A percentile compares a stretch with the other conserved stretches of the same genome.
These are phyloP conservation scores for Agaricus subrufescens DNA, from an alignment of 768 basidiomycete genomes.

Conservation along the genomic window DNA sequence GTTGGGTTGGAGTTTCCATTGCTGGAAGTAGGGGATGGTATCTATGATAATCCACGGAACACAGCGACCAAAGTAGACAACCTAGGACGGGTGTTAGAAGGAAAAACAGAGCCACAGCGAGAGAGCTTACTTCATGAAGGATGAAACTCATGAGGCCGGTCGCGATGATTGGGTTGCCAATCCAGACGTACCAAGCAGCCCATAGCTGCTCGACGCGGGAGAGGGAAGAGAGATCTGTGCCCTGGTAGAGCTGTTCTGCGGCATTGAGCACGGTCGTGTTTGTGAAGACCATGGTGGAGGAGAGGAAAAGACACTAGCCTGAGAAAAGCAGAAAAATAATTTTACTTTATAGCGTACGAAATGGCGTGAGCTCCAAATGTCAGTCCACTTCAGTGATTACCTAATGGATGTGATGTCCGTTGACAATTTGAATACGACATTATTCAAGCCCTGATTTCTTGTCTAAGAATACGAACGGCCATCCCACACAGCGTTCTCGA, in stretches of 20 bases:
- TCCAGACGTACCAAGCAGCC: constrained; percentile 81
- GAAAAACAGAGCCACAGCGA: neutral
- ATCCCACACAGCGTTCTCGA: too few species aligned
- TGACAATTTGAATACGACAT: too few species aligned
- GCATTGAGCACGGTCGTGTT: constrained; percentile 31
- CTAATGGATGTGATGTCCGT: too few species aligned
- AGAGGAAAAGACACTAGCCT: neutral
- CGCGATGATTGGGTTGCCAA: constrained; percentile 87
- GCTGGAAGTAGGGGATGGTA: constrained; percentile 85
- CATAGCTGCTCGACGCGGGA: constrained; percentile 76
- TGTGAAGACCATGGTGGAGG: constrained; percentile 38
- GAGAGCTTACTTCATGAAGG: constrained; percentile 78
- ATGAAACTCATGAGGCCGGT: constrained; percentile 92
- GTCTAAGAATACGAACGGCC: too few species aligned
- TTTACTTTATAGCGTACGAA: constrained; percentile 6
- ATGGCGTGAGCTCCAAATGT: constrained; percentile 1
- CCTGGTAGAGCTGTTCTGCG: constrained; percentile 39
- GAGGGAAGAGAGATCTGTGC: constrained; percentile 55
- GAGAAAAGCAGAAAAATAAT: neutral
- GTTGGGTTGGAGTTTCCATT: constrained; percentile 89
- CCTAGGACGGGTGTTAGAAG: constrained; percentile 32
- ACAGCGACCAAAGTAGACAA: constrained; percentile 95
- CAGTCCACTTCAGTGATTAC: too few species aligned
- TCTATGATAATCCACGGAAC: constrained; percentile 97
- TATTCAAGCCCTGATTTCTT: too few species aligned